Conservation (phyloP, 495 filamentous ascomycete genomes). For the Thermochaetoides thermophila region DNA sequence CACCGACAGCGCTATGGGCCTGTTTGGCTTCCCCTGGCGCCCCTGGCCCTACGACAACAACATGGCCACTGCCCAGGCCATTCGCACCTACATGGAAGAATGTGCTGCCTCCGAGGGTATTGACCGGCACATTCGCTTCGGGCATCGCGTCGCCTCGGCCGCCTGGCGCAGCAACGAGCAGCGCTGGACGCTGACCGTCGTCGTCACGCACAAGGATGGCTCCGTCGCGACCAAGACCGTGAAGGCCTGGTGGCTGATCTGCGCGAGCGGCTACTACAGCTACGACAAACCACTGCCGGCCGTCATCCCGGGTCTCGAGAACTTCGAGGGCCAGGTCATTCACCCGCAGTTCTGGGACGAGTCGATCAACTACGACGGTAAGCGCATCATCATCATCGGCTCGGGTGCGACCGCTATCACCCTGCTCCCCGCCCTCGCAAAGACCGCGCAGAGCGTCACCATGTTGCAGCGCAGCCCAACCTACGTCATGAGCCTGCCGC, state of each 20-base stretch:
- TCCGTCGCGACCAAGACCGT: conserved; percentile 24
- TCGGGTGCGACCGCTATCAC: conserved; percentile 45
- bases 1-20: conserved; percentile 51
- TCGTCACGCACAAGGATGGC: conserved; percentile 23
- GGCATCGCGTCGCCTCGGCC: conserved; percentile 38
- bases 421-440: conserved; percentile 34
- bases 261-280: conserved; percentile 55
- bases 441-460: conserved; percentile 35
- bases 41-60: conserved; percentile 45
- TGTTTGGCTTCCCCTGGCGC: conserved; percentile 54
- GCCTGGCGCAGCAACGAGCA: conserved; percentile 48
- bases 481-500: conserved; percentile 40
- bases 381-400: conserved; percentile 40
- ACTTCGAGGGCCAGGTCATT: conserved; percentile 40
- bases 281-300: conserved; percentile 43
- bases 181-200: conserved; percentile 45
- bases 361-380: conserved; percentile 32
- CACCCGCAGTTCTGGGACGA: conserved; percentile 53
- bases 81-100: conserved; percentile 48
- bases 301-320: conserved; percentile 43
- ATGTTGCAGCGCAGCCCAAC: conserved; percentile 44
- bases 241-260: conserved; percentile 41
- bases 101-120: conserved; percentile 45
- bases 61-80: conserved; percentile 45
- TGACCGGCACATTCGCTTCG: conserved; percentile 43